Conservation (phyloP, 106 monocot genomes). For the Platanthera zijinensis region DNA sequence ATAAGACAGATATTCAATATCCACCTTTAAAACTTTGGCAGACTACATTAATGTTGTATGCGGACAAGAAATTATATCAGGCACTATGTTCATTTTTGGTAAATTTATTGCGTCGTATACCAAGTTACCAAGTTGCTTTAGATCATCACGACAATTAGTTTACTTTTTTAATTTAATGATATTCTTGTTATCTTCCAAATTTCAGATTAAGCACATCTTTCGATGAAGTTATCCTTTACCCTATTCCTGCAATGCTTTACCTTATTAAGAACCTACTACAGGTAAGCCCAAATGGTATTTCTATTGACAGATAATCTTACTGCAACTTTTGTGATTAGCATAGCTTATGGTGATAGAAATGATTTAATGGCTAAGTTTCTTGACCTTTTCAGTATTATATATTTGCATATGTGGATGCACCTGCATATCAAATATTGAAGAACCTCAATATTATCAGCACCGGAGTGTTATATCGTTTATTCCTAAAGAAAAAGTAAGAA, state of each 20-base stretch:
- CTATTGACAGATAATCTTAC: not conserved
- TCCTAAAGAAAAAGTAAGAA: slow-evolving; percentile 88
- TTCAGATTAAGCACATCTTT: slow-evolving; percentile 68
- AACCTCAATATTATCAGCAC: slow-evolving; percentile 99
- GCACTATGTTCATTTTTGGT: no score
- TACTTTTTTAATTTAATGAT: no score
- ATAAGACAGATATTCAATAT: no score
- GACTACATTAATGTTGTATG: no score
- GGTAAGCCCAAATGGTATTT: slow-evolving; percentile 22
- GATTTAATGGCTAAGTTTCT: not conserved
- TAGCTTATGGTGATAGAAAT: not conserved
- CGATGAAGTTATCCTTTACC: slow-evolving; percentile 87
- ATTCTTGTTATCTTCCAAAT: slow-evolving; percentile 5
- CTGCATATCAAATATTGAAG: slow-evolving; percentile 96
- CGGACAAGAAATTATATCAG: no score
- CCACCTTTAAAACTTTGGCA: no score
- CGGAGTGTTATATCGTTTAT: slow-evolving; percentile 81
- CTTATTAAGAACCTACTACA: slow-evolving; percentile 88
- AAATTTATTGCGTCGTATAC: no score
- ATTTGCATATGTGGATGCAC: slow-evolving; percentile 96
- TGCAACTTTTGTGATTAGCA: not conserved
- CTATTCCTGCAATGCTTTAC: slow-evolving; percentile 88
- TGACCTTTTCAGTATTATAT: slow-evolving; percentile 74
- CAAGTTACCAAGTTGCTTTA: no score
- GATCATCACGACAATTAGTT: no score